Evolutionary conservation across 345 rosid genomes (phyloP), one percentile per base, ranked within the genome.

Genomic region (Populus pruinosa): DNA sequence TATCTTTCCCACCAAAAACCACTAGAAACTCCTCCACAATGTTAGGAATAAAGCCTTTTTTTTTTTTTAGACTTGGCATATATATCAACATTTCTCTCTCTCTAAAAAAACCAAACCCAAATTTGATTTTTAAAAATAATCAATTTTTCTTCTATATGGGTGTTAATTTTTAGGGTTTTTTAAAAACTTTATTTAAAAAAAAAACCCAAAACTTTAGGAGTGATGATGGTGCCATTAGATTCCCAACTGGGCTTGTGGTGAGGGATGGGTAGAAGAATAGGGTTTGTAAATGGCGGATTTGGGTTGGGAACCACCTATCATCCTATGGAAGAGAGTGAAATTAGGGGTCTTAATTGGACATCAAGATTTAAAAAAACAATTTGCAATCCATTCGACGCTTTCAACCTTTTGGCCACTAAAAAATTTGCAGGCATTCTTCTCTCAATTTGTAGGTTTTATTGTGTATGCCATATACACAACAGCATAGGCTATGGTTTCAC

Each of bases 401-500:
- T 94, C 98, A 23, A 92, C 99, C 55, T 96, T 94, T 79, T 97
- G 97, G 11, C 90, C 94, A 75, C 92, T 97, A 20, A 94, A 97
- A 85, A 96, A 96, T 83, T 90, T 96, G 98, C 98, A 91, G 85
- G 88, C 92, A 1, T 96, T 96, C 86, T 96, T 94, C 86, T 94
- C 97, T 20, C 90, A 96, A 83, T 91, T 94, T 11, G 98, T 94
- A 89, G 99, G 98, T 78, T 97, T 96, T 69, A 87, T 96, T 74
- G 93, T 94, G 76, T 92, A 98, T n/a, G 83, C 96, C 70, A 94
- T 96, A 97, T 88, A 93, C 78, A 89, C 97, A 47, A 97, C 99
- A 2, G 90, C 98, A 29, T 97, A 96, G 89, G 99, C 98, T 38
- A 89, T 94, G 41, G 88, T 90, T 73, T 92, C 97, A 36, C 93